These are phyloP conservation scores for Fermentozyma sake DNA, from an alignment of 1,139 yeast genomes.

Conservation along the genomic window DNA sequence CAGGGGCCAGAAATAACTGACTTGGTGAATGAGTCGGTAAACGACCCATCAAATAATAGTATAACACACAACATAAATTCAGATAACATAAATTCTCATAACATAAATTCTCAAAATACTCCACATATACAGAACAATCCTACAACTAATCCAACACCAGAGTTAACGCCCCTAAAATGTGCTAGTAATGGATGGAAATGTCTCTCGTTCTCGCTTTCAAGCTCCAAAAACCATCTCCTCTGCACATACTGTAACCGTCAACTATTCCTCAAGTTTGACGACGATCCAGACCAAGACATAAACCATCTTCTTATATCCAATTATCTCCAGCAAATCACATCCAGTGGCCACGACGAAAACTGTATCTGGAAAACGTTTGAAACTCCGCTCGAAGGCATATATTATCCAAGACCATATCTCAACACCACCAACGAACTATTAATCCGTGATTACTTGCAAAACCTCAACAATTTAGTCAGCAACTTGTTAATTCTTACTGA, in stretches of 20 bases:
- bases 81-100: too few species aligned
- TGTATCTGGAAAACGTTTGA: constrained; percentile 40
- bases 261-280: constrained; percentile 24
- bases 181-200: constrained; percentile 44
- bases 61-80: too few species aligned
- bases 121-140: too few species aligned
- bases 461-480: constrained; percentile 26
- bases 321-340: constrained; percentile 22
- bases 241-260: constrained; percentile 33
- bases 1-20: too few species aligned
- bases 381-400: constrained; percentile 31
- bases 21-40: too few species aligned
- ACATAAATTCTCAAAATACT: too few species aligned
- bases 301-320: too few species aligned
- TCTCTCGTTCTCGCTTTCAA: constrained; percentile 21
- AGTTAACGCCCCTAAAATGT: constrained; percentile 32
- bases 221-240: constrained; percentile 27
- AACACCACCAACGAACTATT: constrained; percentile 27
- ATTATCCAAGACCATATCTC: constrained; percentile 34
- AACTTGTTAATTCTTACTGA: constrained; percentile 12
- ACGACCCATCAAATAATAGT: too few species aligned
- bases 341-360: constrained; percentile 23
- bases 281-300: constrained; percentile 1
- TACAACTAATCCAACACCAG: too few species aligned
- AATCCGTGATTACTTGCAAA: constrained; percentile 23